phyloP scores from a whole-genome alignment of 1,139 yeast genomes.

The Yamadazyma oceani region DNA sequence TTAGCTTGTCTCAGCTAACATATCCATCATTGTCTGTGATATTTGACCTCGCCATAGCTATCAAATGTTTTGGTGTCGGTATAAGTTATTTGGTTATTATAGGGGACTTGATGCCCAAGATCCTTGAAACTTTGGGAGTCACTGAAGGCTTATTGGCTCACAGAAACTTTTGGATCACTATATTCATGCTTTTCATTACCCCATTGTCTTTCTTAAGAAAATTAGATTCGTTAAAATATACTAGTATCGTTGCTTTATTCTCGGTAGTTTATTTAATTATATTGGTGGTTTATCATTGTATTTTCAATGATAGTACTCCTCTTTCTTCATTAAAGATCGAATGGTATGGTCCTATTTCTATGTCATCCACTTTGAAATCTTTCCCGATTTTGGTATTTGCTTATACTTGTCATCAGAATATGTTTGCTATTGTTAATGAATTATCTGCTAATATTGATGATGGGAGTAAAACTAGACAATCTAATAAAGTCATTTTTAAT shows the following conservation, averaged over 20 bases:
- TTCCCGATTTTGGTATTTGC: conserved; percentile 94
- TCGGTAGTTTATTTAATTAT: conserved; percentile 78
- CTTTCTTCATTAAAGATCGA: conserved; percentile 7
- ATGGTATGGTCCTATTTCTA: conserved; percentile 39
- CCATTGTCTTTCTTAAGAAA: conserved; percentile 76
- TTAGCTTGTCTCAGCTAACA: conserved; percentile 53
- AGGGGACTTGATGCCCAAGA: conserved; percentile 88
- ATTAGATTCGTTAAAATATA: conserved; percentile 81
- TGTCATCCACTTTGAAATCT: conserved; percentile 43
- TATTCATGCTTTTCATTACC: conserved; percentile 60
- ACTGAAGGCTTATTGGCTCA: conserved; percentile 27
- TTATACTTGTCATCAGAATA: conserved; percentile 91
- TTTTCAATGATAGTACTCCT: conserved; percentile 31
- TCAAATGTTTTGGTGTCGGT: conserved; percentile 86
- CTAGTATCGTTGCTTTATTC: conserved; percentile 79
- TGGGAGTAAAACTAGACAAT: conserved; percentile 53
- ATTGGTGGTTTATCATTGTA: conserved; percentile 67
- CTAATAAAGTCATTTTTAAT: conserved; percentile 53
- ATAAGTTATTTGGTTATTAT: conserved; percentile 83
- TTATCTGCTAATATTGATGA: conserved; percentile 24
- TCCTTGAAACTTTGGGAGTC: conserved; percentile 45
- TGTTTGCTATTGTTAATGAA: conserved; percentile 89
- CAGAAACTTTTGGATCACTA: conserved; percentile 69
- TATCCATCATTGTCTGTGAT: conserved; percentile 49
- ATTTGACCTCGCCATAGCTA: conserved; percentile 54